phyloP scores from a whole-genome alignment of 2,329 filamentous ascomycete genomes.

The Phyllosticta citrichinensis region DNA sequence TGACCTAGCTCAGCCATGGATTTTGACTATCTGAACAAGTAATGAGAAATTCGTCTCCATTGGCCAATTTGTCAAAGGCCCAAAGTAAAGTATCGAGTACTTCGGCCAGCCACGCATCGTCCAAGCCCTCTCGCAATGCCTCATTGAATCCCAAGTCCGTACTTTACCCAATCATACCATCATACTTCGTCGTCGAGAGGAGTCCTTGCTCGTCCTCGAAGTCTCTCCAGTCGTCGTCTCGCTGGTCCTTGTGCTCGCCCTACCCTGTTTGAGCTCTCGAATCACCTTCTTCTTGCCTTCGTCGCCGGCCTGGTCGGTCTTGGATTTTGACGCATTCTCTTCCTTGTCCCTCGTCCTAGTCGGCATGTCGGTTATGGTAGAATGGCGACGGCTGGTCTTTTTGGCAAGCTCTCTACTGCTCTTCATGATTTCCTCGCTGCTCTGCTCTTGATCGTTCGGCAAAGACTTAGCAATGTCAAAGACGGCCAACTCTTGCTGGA shows the following conservation, averaged over 20 bases:
- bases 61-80: background rate
- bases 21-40: background rate
- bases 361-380: slow-evolving; percentile 18
- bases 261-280: slow-evolving; percentile 11
- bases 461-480: slow-evolving; percentile 27
- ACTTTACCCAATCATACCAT: slow-evolving; percentile 22
- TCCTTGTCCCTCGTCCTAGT: slow-evolving; percentile 10
- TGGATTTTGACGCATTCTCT: background rate
- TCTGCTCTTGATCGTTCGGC: slow-evolving; percentile 14
- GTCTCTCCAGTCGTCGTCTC: background rate
- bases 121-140: background rate
- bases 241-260: background rate
- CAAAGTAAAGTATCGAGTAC: background rate
- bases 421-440: slow-evolving; percentile 15
- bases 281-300: slow-evolving; percentile 11
- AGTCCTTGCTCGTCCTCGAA: background rate
- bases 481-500: slow-evolving; percentile 18
- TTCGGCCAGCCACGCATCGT: background rate
- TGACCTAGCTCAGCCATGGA: background rate
- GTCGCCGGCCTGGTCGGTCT: slow-evolving; percentile 1
- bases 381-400: slow-evolving; percentile 24
- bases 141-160: background rate
- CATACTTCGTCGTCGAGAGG: slow-evolving; percentile 28
- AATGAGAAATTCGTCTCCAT: background rate
- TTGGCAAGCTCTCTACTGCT: slow-evolving; percentile 21